Base-by-base conservation (phyloP, 768 basidiomycete genomes). In the Termitomyces titanicus region DNA sequence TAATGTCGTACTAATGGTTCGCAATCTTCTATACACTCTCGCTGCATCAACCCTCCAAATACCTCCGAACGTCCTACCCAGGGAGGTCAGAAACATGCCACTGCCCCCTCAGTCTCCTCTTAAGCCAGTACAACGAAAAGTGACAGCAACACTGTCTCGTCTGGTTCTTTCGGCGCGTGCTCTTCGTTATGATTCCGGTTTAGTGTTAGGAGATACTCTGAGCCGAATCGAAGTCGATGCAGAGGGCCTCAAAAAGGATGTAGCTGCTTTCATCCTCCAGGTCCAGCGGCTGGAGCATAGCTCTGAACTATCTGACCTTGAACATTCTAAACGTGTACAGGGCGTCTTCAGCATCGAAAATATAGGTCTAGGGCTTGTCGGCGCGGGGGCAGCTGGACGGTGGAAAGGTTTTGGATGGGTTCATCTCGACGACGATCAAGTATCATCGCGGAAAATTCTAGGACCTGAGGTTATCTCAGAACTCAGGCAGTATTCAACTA, bases 361-460 rank as follows among this genome's bases (percentile, higher is more conserved):
- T 59, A 70, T 93, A 43, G 93, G 93, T 0, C 68, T 85, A 17
- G 89, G 91, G 15, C 75, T 92, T n/a, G 79, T 89, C 34, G 93
- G 93, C 17, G 89, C 85, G 3, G 92, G 93, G 4, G 74, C 77
- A 49, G 92, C 79, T 22, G 91, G 80, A 9, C 74, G 75, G 20
- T 94, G 92, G 92, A 89, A 84, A 61, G 93, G 91, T 12, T 90
- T 92, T 60, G 94, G 93, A 33, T 94, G 86, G 79, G 81, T 89
- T 39, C 75, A 81, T 24, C 66, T 79, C 42, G 78, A 79, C 37
- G 79, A 79, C 29, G 74, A 79, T 7, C 73, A 74, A 18, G 76
- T 76, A 29, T 69, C 74, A 29, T 80, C 83, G 17, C 71, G 72
- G 61, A 76, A 74, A 45, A 63, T 74, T 35, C 69, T 90, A 50